Conservation (phyloP, 1,284 basidiomycete genomes). For the Hortiboletus rubellus region DNA sequence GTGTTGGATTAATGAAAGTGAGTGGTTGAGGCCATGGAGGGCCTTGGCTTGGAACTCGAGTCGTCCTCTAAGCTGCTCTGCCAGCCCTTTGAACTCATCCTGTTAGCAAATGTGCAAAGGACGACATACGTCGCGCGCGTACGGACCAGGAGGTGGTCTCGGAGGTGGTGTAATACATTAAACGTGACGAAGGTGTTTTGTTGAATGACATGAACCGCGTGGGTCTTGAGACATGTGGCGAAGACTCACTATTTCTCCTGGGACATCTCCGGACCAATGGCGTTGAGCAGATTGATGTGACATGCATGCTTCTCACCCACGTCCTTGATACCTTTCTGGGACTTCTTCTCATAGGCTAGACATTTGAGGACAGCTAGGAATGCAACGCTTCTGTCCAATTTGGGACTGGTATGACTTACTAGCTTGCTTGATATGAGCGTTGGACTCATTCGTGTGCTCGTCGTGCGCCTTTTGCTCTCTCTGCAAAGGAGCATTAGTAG, state of each 20-base stretch:
- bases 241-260: conserved; percentile 70
- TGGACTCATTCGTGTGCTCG: conserved; percentile 63
- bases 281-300: conserved; percentile 70
- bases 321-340: conserved; percentile 69
- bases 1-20: too few relatives aligned
- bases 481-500: conserved; percentile 38
- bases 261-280: conserved; percentile 74
- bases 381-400: background rate
- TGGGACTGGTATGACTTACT: conserved; percentile 41
- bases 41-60: too few relatives aligned
- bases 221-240: conserved; percentile 25
- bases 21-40: too few relatives aligned
- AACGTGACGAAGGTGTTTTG: conserved; percentile 59
- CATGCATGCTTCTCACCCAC: conserved; percentile 70
- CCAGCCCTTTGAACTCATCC: too few relatives aligned
- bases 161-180: conserved; percentile 34
- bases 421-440: conserved; percentile 74
- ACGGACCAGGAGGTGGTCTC: too few relatives aligned
- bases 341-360: conserved; percentile 72
- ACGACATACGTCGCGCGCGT: too few relatives aligned
- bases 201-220: conserved; percentile 60
- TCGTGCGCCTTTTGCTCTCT: conserved; percentile 79
- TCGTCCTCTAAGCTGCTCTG: too few relatives aligned
- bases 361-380: conserved; percentile 41
- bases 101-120: too few relatives aligned